phyloP scores from a whole-genome alignment of 2,329 filamentous ascomycete species.

The Emmonsiellopsis sp. region DNA sequence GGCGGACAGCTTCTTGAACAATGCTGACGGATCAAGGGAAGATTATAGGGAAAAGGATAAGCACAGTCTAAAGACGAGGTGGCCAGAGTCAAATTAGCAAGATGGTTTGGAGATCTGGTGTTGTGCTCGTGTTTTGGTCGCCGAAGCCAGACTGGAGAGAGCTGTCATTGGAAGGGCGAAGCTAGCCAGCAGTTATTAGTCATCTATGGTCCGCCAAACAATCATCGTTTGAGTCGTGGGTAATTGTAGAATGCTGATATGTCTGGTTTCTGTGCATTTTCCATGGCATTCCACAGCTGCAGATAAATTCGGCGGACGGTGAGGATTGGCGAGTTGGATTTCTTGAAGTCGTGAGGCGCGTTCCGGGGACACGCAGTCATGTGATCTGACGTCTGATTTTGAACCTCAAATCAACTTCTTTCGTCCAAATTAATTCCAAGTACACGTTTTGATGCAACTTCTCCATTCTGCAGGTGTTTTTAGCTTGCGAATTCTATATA shows the following conservation, averaged over 20 bases:
- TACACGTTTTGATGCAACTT: too few relatives aligned
- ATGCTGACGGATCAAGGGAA: too few relatives aligned
- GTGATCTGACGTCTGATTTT: slow-evolving; percentile 1
- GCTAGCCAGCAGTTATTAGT: not conserved
- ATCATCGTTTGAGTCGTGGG: not conserved
- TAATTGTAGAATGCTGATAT: not conserved
- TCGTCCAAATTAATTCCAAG: too few relatives aligned
- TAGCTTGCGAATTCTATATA: too few relatives aligned
- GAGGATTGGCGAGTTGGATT: not conserved
- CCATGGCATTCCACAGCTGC: not conserved
- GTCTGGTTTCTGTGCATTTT: not conserved
- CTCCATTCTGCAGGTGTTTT: too few relatives aligned
- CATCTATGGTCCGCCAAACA: not conserved
- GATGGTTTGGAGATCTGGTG: too few relatives aligned
- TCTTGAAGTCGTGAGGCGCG: not conserved
- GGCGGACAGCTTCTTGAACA: too few relatives aligned
- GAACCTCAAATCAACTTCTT: not conserved
- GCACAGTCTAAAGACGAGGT: too few relatives aligned
- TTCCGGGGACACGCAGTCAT: not conserved
- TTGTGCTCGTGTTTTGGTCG: too few relatives aligned
- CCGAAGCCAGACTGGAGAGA: not conserved
- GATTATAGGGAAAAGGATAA: too few relatives aligned
- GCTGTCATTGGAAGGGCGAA: not conserved
- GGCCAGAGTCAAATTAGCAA: too few relatives aligned
- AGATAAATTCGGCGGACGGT: not conserved